These are phyloP conservation scores for Inga leiocalycina DNA, from an alignment of 306 rosid genomes.

Conservation along the genomic window DNA sequence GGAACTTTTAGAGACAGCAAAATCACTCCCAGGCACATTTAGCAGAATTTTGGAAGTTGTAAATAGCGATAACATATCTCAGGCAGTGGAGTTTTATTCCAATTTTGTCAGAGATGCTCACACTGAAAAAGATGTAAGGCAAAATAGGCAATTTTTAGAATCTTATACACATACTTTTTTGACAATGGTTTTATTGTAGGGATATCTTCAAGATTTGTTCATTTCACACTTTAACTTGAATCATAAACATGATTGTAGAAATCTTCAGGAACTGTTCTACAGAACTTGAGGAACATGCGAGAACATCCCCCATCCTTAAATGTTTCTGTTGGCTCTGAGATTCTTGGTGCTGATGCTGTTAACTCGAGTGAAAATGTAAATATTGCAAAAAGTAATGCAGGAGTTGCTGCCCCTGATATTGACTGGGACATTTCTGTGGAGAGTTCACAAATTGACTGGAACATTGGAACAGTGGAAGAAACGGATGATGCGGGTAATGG, in stretches of 20 bases:
- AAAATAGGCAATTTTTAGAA: not conserved
- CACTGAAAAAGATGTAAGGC: not conserved
- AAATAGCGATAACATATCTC: not conserved
- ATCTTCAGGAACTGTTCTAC: not conserved
- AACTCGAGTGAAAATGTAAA: not conserved
- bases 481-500: constrained; percentile 2
- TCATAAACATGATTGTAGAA: not conserved
- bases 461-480: constrained; percentile 5
- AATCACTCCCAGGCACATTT: constrained; percentile 5
- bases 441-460: constrained; percentile 1
- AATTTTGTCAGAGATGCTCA: constrained; percentile 3
- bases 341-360: not conserved
- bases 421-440: constrained; percentile 9
- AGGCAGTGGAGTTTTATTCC: not conserved
- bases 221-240: not conserved
- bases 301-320: not conserved
- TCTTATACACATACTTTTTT: not conserved
- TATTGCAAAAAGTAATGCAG: not conserved
- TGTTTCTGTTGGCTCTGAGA: not conserved
- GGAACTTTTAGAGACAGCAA: constrained; percentile 3
- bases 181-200: not conserved
- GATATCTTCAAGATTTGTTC: not conserved
- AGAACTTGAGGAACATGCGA: constrained; percentile 6
- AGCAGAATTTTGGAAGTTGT: not conserved
- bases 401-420: constrained; percentile 1